Evolutionary conservation across 495 filamentous ascomycete genomes (phyloP).

Genomic region (Bathelium albidoporum): DNA sequence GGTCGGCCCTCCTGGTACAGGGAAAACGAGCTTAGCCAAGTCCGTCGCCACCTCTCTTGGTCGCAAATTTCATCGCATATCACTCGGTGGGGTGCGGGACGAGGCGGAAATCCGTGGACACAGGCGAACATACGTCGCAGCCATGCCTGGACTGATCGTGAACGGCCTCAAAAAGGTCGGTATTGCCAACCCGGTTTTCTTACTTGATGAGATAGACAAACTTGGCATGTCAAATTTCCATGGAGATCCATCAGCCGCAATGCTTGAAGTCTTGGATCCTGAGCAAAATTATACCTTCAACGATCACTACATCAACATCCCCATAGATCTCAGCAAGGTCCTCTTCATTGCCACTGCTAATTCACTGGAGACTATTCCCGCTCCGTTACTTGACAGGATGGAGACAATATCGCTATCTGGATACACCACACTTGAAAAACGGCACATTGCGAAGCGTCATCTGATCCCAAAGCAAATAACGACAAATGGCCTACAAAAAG

Average conservation of each 20-base stretch:
- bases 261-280: slow-evolving; percentile 96
- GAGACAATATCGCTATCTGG: slow-evolving; percentile 85
- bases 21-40: slow-evolving; percentile 92
- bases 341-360: slow-evolving; percentile 99
- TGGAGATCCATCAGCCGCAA: slow-evolving; percentile 94
- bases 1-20: slow-evolving; percentile 88
- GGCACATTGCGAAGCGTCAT: slow-evolving; percentile 87
- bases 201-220: slow-evolving; percentile 99
- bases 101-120: slow-evolving; percentile 97
- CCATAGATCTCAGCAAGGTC: slow-evolving; percentile 91
- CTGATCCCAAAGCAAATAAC: slow-evolving; percentile 88
- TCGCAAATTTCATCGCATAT: slow-evolving; percentile 94
- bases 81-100: slow-evolving; percentile 88
- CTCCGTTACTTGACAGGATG: slow-evolving; percentile 93
- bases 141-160: slow-evolving; percentile 94
- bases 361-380: slow-evolving; percentile 86
- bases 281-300: slow-evolving; percentile 94
- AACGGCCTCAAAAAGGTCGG: slow-evolving; percentile 93
- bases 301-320: slow-evolving; percentile 95
- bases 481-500: slow-evolving; percentile 63
- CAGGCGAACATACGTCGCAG: slow-evolving; percentile 92
- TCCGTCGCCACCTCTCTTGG: slow-evolving; percentile 87
- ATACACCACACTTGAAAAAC: slow-evolving; percentile 97
- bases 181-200: slow-evolving; percentile 89
- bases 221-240: slow-evolving; percentile 85